phyloP scores from a whole-genome alignment of 2,329 filamentous ascomycete genomes.

The Aspergillus persii region DNA sequence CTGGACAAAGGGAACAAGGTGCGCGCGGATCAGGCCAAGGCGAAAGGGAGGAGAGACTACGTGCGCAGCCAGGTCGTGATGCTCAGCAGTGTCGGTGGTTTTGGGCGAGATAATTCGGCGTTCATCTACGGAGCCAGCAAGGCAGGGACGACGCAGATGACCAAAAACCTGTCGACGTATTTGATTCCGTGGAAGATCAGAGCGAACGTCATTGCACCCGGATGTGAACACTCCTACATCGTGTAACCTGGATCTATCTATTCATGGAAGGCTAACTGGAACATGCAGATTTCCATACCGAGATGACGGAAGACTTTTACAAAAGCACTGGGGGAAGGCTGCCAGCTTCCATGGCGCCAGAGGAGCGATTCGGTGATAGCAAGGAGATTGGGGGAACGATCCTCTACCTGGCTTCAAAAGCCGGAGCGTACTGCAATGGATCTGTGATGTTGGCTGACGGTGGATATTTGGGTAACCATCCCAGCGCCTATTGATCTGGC shows the following conservation, averaged over 20 bases:
- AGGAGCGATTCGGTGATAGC: background rate
- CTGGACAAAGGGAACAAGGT: background rate
- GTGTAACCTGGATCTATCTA: background rate
- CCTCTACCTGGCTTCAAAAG: background rate
- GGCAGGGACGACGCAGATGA: background rate
- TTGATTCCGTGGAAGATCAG: background rate
- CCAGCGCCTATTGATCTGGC: background rate
- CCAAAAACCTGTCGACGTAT: background rate
- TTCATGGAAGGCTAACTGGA: background rate
- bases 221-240: background rate
- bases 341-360: background rate
- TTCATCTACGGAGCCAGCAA: background rate
- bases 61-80: background rate
- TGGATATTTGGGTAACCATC: background rate
- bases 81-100: background rate
- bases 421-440: background rate
- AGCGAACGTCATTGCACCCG: background rate
- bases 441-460: background rate
- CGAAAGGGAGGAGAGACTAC: background rate
- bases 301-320: background rate
- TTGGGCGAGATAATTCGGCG: background rate
- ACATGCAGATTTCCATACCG: background rate
- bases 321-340: background rate
- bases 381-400: background rate
- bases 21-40: background rate